Conservation (phyloP, 768 basidiomycete species). For the Mycena vitilis region DNA sequence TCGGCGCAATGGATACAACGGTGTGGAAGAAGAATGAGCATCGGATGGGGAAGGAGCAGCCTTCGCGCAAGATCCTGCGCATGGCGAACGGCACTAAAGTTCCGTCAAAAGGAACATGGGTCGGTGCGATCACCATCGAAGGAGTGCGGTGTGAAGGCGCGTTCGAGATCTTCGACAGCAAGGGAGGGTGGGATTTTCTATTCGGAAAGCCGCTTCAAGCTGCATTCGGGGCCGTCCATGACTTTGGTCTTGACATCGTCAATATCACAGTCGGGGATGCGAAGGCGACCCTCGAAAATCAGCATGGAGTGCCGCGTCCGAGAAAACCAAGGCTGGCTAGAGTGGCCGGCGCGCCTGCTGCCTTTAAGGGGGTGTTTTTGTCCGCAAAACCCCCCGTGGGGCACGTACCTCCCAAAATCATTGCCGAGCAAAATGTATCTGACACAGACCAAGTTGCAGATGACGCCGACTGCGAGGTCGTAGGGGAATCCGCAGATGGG, state of each 20-base stretch:
- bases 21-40: constrained; percentile 33
- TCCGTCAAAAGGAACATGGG: constrained; percentile 36
- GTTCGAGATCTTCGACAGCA: constrained; percentile 42
- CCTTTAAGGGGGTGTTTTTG: constrained; percentile 18
- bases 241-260: constrained; percentile 30
- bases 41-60: constrained; percentile 23
- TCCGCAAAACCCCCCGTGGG: constrained; percentile 21
- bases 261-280: constrained; percentile 1
- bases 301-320: not conserved
- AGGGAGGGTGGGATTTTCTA: constrained; percentile 33
- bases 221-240: constrained; percentile 29
- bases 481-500: no score
- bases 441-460: not conserved
- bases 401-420: not conserved
- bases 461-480: no score
- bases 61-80: constrained; percentile 37
- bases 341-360: not conserved
- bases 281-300: constrained; percentile 9
- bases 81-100: constrained; percentile 48
- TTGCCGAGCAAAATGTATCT: not conserved
- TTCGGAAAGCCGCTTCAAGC: constrained; percentile 36
- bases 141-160: not conserved
- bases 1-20: constrained; percentile 39
- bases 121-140: constrained; percentile 35
- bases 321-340: not conserved